Conservation (phyloP, 2,329 filamentous ascomycete genomes). For the Monilinia fructicola region DNA sequence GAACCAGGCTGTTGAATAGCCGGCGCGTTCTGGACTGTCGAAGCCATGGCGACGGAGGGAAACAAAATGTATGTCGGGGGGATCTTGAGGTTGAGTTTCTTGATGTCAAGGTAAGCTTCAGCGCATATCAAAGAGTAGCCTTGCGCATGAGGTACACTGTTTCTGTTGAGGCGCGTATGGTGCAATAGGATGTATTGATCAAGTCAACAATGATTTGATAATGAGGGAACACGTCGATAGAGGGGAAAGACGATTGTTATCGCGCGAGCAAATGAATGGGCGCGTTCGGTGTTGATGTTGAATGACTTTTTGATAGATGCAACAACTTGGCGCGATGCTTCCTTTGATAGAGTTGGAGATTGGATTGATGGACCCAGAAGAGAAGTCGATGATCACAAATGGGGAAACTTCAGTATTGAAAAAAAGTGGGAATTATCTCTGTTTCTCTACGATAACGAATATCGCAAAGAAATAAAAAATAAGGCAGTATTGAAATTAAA, state of each 20-base stretch:
- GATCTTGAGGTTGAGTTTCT: conserved; percentile 25
- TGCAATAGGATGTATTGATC: conserved; percentile 30
- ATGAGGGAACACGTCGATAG: conserved; percentile 21
- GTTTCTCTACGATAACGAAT: not conserved
- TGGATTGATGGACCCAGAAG: conserved; percentile 19
- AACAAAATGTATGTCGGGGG: conserved; percentile 22
- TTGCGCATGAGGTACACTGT: conserved; percentile 40
- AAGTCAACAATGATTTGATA: conserved; percentile 22
- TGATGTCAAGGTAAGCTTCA: conserved; percentile 29
- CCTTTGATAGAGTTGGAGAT: conserved; percentile 22
- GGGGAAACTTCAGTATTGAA: conserved; percentile 7
- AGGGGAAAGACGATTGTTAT: conserved; percentile 29
- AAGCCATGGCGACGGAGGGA: conserved; percentile 63
- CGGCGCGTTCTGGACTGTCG: conserved; percentile 66
- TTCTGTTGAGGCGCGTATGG: conserved; percentile 25
- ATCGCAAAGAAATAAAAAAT: conserved; percentile 5
- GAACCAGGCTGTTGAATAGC: conserved; percentile 65
- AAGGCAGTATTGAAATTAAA: conserved; percentile 10
- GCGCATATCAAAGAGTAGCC: conserved; percentile 41
- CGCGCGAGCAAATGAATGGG: conserved; percentile 31
- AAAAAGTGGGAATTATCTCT: conserved; percentile 17
- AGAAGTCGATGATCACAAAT: conserved; percentile 22
- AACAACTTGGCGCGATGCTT: conserved; percentile 40
- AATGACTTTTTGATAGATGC: conserved; percentile 37
- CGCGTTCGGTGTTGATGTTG: conserved; percentile 39